A percentile compares a stretch with the other conserved stretches of the same genome.
Conservation (phyloP, 1,284 basidiomycete species). For the Boletus smithii region DNA sequence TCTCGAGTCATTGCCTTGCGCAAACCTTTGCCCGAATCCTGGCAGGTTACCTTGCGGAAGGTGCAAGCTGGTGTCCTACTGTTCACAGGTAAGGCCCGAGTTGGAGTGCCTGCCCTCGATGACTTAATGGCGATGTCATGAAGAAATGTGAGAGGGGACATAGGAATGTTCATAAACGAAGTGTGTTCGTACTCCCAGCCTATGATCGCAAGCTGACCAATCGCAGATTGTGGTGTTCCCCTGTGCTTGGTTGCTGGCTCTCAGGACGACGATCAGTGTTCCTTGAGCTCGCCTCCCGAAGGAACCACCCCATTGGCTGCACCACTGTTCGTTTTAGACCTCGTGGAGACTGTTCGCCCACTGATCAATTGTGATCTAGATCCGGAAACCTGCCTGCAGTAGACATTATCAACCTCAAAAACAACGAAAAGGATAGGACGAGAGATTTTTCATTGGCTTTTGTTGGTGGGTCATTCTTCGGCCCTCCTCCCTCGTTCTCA, state of each 20-base stretch:
- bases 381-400: slow-evolving; percentile 14
- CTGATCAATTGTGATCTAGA: slow-evolving; percentile 7
- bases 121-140: not conserved
- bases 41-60: slow-evolving; percentile 30
- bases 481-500: slow-evolving; percentile 3
- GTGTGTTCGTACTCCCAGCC: slow-evolving; percentile 2
- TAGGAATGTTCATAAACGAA: slow-evolving; percentile 17
- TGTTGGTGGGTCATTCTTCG: slow-evolving; percentile 26
- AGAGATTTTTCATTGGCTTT: slow-evolving; percentile 38
- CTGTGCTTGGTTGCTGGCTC: not conserved
- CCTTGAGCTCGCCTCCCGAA: not conserved
- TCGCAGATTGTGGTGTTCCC: slow-evolving; percentile 18
- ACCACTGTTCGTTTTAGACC: slow-evolving; percentile 16
- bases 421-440: slow-evolving; percentile 35
- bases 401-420: slow-evolving; percentile 43
- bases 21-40: slow-evolving; percentile 26
- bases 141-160: slow-evolving; percentile 26
- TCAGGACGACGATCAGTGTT: not conserved
- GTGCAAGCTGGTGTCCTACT: slow-evolving; percentile 40
- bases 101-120: not conserved
- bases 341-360: not conserved
- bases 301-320: not conserved
- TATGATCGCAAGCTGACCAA: slow-evolving; percentile 1
- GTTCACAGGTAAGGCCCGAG: slow-evolving; percentile 31
- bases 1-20: slow-evolving; percentile 23